Base-by-base conservation (phyloP, 192 early-diverging fungal genomes). In the Backusella psychrophila region DNA sequence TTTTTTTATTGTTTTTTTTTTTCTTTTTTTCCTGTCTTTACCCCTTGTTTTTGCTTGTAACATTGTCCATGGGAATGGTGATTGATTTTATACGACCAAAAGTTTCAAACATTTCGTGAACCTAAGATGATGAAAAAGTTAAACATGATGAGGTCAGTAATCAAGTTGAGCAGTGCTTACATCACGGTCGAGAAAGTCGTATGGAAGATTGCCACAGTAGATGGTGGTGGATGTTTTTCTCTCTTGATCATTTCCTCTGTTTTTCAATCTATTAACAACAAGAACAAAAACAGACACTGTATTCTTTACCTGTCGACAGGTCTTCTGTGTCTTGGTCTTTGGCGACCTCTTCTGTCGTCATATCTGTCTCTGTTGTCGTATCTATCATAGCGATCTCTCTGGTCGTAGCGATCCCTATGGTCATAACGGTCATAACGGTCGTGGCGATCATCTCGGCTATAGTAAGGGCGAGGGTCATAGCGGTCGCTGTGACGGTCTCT, bases 1-100 rank as follows among this genome's bases (percentile, higher is more conserved):
- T 31, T 33, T 33, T 3, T 33, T 33, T 33, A 33, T 33, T 33
- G 2, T 33, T 1, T 2, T 33, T 33, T 1, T 38, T 11, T 39
- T 11, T 11, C n/a, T 11, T 38, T 11, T 38, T n/a, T n/a, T n/a
- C n/a, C n/a, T n/a, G n/a, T n/a, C 36, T 39, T 39, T 85, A 93
- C 91, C 94, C 94, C 78, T 95, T 95, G 85, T 95, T 95, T n/a
- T 88, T 85, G 23, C 86, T 85, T 53, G 93, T 94, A 77, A 83
- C 86, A 41, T 90, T 84, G 73, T 95, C 94, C 74, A 88, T 68
- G n/a, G 92, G 93, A 46, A 95, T 89, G 41, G 92, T 91, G 41
- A 93, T 85, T 73, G 84, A 85, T 44, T 73, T 70, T 46, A 95
- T 81, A 38, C 84, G 84, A 41, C 94, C 94, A 83, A 88, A 95